Evolutionary conservation across 805 yeast genomes (phyloP), one percentile per base, ranked within the genome.

Genomic region (Starmerella ratchasimensis): DNA sequence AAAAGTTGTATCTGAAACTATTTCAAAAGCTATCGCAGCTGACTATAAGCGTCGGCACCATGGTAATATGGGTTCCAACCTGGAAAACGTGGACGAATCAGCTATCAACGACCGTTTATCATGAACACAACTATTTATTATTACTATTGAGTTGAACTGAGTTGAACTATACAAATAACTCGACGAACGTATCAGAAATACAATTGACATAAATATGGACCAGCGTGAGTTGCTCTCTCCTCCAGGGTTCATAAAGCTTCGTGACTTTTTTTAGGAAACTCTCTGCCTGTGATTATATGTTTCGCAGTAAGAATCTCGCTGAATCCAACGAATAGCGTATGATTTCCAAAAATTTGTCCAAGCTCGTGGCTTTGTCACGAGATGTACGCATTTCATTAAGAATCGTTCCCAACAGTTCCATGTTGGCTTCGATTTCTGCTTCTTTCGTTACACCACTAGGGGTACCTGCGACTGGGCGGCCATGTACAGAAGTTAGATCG

Each of bases 1-100:
- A 7, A 74, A 72, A 38, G 51, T 55, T 19, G 53, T 80, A 41
- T 80, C 94, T 0, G 73, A 73, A 23, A 63, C 70, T 52, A 80
- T 88, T 31, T 67, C 72, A 35, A 47, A 54, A 4, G 62, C 68
- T 11, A 54, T 86, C 24, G 69, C 70, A 41, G 61, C 61, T 20
- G 86, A 80, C 48, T 71, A 66, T 29, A 56, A 57, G 23, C 52
- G 50, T 27, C 61, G 80, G 38, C 69, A 72, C 46, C 52, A 55
- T 33, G 63, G 61, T 5, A 59, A 59, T 28, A 38, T 50, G 31
- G 58, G 50, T 23, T 40, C 50, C 3, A 43, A 48, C 28, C 45
- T 58, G 13, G 59, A 57, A 9, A 28, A 26, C 34, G n/a, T 23
- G 21, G 28, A 13, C 11, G 39, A 26, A 10, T 57, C 55, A 11